Evolutionary conservation across 1,284 basidiomycete genomes (phyloP).

Genomic region (Austroboletus olivaceoglutinosus): DNA sequence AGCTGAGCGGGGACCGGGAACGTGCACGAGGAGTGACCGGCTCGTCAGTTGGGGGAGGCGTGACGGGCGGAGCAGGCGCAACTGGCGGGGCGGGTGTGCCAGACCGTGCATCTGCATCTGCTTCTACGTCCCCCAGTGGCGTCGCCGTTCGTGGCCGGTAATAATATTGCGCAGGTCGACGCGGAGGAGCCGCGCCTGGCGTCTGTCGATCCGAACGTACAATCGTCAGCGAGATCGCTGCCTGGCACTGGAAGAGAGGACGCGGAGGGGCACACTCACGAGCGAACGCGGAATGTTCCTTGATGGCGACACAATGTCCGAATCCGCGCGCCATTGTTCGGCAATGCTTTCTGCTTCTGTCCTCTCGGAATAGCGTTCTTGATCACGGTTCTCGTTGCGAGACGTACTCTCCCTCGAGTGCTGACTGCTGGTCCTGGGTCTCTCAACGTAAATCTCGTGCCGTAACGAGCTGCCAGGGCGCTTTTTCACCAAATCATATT

Average conservation of each 20-base stretch:
- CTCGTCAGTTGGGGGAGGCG: slow-evolving; percentile 3
- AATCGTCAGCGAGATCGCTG: slow-evolving; percentile 7
- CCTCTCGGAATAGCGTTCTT: slow-evolving; percentile 13
- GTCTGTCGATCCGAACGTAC: slow-evolving; percentile 11
- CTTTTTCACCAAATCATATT: slow-evolving; percentile 33
- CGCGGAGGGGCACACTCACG: slow-evolving; percentile 14
- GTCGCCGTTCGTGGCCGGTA: slow-evolving; percentile 18
- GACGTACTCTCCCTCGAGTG: slow-evolving; percentile 17
- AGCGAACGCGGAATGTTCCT: slow-evolving; percentile 17
- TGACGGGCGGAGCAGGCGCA: not conserved
- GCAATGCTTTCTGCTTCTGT: slow-evolving; percentile 29
- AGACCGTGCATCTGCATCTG: slow-evolving; percentile 8
- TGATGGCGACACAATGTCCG: slow-evolving; percentile 16
- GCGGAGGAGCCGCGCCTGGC: slow-evolving; percentile 10
- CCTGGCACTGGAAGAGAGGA: not conserved
- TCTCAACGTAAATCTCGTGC: slow-evolving; percentile 23
- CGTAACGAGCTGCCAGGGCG: slow-evolving; percentile 26
- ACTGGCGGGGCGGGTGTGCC: slow-evolving; percentile 16
- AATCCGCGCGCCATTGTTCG: slow-evolving; percentile 33
- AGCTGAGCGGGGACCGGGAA: slow-evolving; percentile 17
- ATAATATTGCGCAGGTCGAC: slow-evolving; percentile 18
- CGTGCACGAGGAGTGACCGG: slow-evolving; percentile 5
- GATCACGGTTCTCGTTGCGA: slow-evolving; percentile 14
- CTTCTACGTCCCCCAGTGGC: slow-evolving; percentile 13
- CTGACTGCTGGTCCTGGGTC: slow-evolving; percentile 27